Percentiles rank a stretch among this genome's conserved stretches.
These are phyloP conservation scores for Fraxinus sp. DNA, from an alignment of 305 asterid species.

Conservation along the genomic window DNA sequence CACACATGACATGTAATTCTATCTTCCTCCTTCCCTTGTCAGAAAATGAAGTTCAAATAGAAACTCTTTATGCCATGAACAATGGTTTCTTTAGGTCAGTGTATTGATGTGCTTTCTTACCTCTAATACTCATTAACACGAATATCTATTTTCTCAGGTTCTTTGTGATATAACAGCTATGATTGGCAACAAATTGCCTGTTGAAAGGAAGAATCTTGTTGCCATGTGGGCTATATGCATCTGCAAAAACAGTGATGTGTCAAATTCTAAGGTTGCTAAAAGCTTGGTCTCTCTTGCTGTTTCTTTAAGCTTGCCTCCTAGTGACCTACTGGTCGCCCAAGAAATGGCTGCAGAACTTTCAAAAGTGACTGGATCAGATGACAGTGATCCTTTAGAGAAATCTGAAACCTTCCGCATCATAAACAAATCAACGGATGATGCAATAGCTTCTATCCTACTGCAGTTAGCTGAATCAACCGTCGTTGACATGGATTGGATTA, in stretches of 20 bases:
- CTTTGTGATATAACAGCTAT: slow-evolving; percentile 57
- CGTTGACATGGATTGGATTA: slow-evolving; percentile 60
- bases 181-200: slow-evolving; percentile 57
- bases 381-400: slow-evolving; percentile 36
- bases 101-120: slow-evolving; percentile 11
- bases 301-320: slow-evolving; percentile 56
- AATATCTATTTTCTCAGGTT: slow-evolving; percentile 36
- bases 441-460: slow-evolving; percentile 56
- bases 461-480: slow-evolving; percentile 58
- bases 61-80: background rate
- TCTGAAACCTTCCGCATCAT: slow-evolving; percentile 55
- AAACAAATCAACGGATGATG: slow-evolving; percentile 58
- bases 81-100: slow-evolving; percentile 10
- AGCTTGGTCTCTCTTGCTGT: slow-evolving; percentile 52
- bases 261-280: slow-evolving; percentile 65
- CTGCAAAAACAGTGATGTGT: slow-evolving; percentile 50
- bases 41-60: background rate
- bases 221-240: slow-evolving; percentile 52
- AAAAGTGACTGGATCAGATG: slow-evolving; percentile 54
- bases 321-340: slow-evolving; percentile 53
- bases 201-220: slow-evolving; percentile 50
- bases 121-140: slow-evolving; percentile 2
- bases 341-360: slow-evolving; percentile 63
- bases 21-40: background rate
- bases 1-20: background rate